Evolutionary conservation across 495 filamentous ascomycete species (phyloP).

Genomic region (Lasiosphaeriaceae sp.): DNA sequence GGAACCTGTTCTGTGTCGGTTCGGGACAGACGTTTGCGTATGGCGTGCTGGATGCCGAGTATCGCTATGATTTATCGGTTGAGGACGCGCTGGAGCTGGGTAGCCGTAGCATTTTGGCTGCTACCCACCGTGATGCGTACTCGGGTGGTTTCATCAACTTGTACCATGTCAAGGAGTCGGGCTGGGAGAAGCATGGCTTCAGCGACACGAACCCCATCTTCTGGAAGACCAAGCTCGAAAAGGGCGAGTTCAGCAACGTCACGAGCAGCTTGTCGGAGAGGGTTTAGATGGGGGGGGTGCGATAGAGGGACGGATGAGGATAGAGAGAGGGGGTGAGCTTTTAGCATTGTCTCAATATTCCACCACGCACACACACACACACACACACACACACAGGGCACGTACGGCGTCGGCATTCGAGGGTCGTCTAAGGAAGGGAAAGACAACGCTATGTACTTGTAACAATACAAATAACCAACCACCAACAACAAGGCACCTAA

Average conservation of each 20-base stretch:
- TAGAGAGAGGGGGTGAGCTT: slow-evolving; percentile 6
- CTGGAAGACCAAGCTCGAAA: slow-evolving; percentile 98
- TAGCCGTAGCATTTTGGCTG: slow-evolving; percentile 87
- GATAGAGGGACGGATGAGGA: not conserved
- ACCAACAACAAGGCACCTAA: slow-evolving; percentile 6
- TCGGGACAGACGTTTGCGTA: slow-evolving; percentile 98
- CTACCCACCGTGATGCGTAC: slow-evolving; percentile 95
- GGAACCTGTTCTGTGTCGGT: slow-evolving; percentile 97
- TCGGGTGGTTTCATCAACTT: slow-evolving; percentile 98
- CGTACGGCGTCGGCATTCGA: slow-evolving; percentile 6
- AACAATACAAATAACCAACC: slow-evolving; percentile 1
- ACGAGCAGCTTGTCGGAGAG: slow-evolving; percentile 65
- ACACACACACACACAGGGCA: no score
- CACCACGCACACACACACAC: no score
- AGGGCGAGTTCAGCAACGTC: slow-evolving; percentile 97
- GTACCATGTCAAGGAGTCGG: slow-evolving; percentile 97
- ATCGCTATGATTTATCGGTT: slow-evolving; percentile 78
- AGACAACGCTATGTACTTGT: slow-evolving; percentile 22
- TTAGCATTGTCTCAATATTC: slow-evolving; percentile 20
- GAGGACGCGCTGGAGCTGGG: slow-evolving; percentile 89
- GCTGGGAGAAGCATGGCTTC: slow-evolving; percentile 98
- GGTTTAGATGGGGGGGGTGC: slow-evolving; percentile 1
- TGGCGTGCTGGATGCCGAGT: slow-evolving; percentile 94
- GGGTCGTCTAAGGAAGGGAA: not conserved
- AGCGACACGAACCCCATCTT: slow-evolving; percentile 93